These are phyloP conservation scores for Pouteria campechiana DNA, from an alignment of 179 eudicot genomes.

Conservation along the genomic window DNA sequence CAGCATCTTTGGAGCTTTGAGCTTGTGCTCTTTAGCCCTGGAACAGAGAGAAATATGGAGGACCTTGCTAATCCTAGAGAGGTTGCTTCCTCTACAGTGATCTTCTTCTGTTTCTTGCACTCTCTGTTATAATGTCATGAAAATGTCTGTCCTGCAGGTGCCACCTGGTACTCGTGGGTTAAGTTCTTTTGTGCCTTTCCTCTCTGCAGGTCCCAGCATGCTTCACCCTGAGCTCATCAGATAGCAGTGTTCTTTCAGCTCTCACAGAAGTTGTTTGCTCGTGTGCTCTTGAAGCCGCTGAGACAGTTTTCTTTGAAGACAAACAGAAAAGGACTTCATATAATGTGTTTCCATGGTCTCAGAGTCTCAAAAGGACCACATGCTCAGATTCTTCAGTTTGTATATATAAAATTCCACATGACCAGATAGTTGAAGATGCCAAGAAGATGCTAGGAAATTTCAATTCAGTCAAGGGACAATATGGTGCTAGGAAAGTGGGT, in stretches of 20 bases:
- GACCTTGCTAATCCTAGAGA: conserved; percentile 76
- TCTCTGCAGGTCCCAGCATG: conserved; percentile 76
- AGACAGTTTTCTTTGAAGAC: conserved; percentile 26
- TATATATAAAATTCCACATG: conserved; percentile 38
- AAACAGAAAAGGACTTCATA: conserved; percentile 17
- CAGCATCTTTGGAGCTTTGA: conserved; percentile 73
- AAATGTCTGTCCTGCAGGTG: conserved; percentile 59
- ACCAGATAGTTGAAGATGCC: conserved; percentile 57
- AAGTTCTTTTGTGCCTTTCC: conserved; percentile 70
- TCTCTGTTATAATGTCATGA: conserved; percentile 35
- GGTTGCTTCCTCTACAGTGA: conserved; percentile 23
- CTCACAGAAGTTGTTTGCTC: conserved; percentile 77
- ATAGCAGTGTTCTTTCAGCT: conserved; percentile 42
- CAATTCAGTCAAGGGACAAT: conserved; percentile 28
- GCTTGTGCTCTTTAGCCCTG: conserved; percentile 55
- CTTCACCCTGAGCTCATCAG: conserved; percentile 56
- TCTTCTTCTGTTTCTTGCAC: conserved; percentile 1
- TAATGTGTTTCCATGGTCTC: conserved; percentile 35
- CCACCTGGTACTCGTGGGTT: conserved; percentile 47
- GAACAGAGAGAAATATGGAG: conserved; percentile 64
- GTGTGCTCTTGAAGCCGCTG: conserved; percentile 50
- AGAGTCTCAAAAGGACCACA: conserved; percentile 31
- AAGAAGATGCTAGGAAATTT: conserved; percentile 46
- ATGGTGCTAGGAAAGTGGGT: conserved; percentile 13
- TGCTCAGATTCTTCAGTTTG: conserved; percentile 55